Evolutionary conservation across 306 rosid genomes (phyloP), one percentile per base, ranked within the genome.

Genomic region (Styphnolobium japonicum): DNA sequence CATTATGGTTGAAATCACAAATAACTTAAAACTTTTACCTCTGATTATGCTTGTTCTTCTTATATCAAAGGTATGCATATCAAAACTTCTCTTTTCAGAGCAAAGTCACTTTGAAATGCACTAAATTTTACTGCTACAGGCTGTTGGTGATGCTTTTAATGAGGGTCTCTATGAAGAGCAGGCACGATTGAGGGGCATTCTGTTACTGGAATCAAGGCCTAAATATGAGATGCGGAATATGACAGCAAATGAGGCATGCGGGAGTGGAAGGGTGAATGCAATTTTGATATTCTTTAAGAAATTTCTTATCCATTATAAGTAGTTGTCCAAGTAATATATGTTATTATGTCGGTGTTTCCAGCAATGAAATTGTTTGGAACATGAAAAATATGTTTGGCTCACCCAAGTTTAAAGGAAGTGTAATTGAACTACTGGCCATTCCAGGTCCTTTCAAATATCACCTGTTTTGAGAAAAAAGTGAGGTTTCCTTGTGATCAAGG

Each of bases 31-130:
- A 70, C 82, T 95, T 46, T 81, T 95, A 67, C 98, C 98, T 39
- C 98, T 92, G 64, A 92, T 95, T 77, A 92, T 92, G 98, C 98
- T 95, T 68, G 98, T 95, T 83, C 98, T 95, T 89, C 97, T 95
- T 48, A 95, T 95, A 83, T 95, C 98, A 4, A 95, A 95, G 98
- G 98, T 95, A 87, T 71, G 78, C 71, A 39, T 78, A 57, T 57
- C 10, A 23, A 34, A 27, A 29, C 11, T 86, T 43, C 78, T 45
- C 49, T 55, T 49, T 77, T 7, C 29, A 34, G 46, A 53, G 58
- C 71, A 71, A 63, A 53, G 1, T 65, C 56, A 33, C 61, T 15
- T 25, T 48, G 31, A 68, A 84, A 52, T 74, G 53, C 53, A 45
- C 81, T 80, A 15, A 73, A 23, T 10, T 21, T 23, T 65, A 75